Evolutionary conservation across 2,329 filamentous ascomycete species (phyloP), one percentile per base, ranked within the genome.

Genomic region (Cladophialophora yegresii): DNA sequence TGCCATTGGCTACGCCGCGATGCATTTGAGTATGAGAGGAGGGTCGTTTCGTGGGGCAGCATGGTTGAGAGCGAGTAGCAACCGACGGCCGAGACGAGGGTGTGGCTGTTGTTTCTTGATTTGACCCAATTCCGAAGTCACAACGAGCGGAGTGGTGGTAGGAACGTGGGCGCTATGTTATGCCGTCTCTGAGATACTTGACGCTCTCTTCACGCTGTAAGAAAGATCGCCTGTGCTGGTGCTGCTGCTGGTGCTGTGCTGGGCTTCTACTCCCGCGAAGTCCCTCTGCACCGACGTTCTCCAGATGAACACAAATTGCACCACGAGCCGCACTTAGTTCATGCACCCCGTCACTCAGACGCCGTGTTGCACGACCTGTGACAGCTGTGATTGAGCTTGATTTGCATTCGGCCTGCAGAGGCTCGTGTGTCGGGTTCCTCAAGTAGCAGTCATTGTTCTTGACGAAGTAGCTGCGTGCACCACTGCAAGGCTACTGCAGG

Each of bases 401-500:
- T 57, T 54, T 28, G 50, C 32, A 63, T 65, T 49, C 30, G 64
- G 64, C 36, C 64, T 54, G 47, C 58, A 60, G 54, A 61, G 47
- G 23, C 20, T 50, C 22, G 23, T 50, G 20, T 50, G 20, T 36
- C 56, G 30, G 56, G 66, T 63, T 63, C 63, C 47, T 68, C 63
- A 66, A 64, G 62, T 61, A 66, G 64, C 64, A 64, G 64, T 66
- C 47, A 40, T 43, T 58, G 43, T 54, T 56, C 40, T 43, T 43
- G n/a, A 33, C 51, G 26, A 49, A 22, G 49, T 40, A 57, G 58
- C 66, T 63, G 66, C 63, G 66, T 58, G 54, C 50, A 50, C 49
- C 47, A 43, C 26, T 58, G 64, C 63, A 57, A 56, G 57, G 55
- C 67, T 69, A 67, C 67, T 66, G 67, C 63, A 69, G 26, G 55